These are phyloP conservation scores for Sporothrix phasma DNA, from an alignment of 2,329 filamentous ascomycete species.

Conservation along the genomic window DNA sequence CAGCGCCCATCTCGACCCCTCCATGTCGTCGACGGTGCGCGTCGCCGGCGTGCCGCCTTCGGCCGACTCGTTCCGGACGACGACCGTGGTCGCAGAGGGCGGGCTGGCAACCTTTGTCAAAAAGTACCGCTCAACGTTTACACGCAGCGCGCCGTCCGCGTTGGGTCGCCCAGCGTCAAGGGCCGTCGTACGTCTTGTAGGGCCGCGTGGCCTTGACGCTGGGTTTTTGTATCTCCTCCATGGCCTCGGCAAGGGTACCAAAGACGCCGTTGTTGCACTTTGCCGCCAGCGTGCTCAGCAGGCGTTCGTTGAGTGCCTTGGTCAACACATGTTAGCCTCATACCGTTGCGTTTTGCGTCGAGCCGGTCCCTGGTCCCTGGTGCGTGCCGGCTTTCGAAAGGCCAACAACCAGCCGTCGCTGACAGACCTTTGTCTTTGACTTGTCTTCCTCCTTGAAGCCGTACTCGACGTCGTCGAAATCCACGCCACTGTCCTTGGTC, in stretches of 20 bases:
- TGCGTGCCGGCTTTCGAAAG: neutral
- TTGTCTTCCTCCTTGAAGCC: constrained; percentile 92
- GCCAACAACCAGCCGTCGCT: too few species aligned
- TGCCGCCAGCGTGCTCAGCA: constrained; percentile 55
- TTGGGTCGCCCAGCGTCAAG: constrained; percentile 68
- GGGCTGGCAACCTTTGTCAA: constrained; percentile 69
- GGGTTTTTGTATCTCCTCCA: constrained; percentile 69
- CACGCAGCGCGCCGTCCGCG: constrained; percentile 64
- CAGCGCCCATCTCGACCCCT: constrained; percentile 37
- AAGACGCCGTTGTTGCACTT: constrained; percentile 59
- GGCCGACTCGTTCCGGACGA: constrained; percentile 42
- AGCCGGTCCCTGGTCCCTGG: too few species aligned
- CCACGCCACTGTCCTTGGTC: constrained; percentile 56
- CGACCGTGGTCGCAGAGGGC: constrained; percentile 68
- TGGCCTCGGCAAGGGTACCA: constrained; percentile 78
- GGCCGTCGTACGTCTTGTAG: constrained; percentile 70
- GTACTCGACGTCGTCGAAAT: constrained; percentile 86
- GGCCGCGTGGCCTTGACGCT: constrained; percentile 66
- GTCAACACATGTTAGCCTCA: neutral
- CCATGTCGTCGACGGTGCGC: constrained; percentile 40
- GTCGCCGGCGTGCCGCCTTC: constrained; percentile 44
- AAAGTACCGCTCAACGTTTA: constrained; percentile 85
- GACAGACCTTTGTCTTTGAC: constrained; percentile 26
- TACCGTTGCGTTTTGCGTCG: too few species aligned
- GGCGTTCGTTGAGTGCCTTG: constrained; percentile 60